Conservation (phyloP, 2,329 filamentous ascomycete genomes). For the Microascus cirrosus region DNA sequence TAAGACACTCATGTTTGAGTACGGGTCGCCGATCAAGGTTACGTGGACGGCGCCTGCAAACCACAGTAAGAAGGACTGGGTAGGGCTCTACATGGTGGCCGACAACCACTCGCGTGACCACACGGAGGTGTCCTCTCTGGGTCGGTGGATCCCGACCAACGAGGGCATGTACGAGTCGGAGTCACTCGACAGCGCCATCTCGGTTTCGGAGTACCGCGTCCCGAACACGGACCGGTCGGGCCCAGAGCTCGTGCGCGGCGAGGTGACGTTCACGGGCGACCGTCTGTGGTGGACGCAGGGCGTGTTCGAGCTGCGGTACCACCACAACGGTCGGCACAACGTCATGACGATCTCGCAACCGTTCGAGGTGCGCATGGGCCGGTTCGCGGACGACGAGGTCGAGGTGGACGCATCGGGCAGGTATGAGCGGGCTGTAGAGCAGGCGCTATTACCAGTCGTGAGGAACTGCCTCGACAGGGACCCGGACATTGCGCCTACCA, state of each 20-base stretch:
- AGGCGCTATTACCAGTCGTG: slow-evolving; percentile 68
- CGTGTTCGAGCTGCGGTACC: slow-evolving; percentile 93
- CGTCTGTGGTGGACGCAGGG: slow-evolving; percentile 97
- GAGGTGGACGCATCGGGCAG: slow-evolving; percentile 39
- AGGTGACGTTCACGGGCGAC: slow-evolving; percentile 81
- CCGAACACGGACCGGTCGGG: slow-evolving; percentile 32
- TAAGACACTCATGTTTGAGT: slow-evolving; percentile 72
- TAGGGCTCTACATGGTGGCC: slow-evolving; percentile 90
- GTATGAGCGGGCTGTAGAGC: slow-evolving; percentile 61
- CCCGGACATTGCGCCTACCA: slow-evolving; percentile 77
- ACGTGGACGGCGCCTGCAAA: slow-evolving; percentile 82
- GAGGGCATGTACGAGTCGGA: slow-evolving; percentile 64
- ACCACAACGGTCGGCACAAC: slow-evolving; percentile 84
- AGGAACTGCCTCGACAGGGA: slow-evolving; percentile 90
- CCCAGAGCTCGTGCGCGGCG: slow-evolving; percentile 59
- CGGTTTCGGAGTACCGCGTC: slow-evolving; percentile 54
- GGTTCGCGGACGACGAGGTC: slow-evolving; percentile 67
- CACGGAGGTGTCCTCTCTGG: slow-evolving; percentile 75
- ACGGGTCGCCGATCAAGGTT: slow-evolving; percentile 80
- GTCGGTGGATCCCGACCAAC: slow-evolving; percentile 80
- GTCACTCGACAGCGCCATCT: slow-evolving; percentile 64
- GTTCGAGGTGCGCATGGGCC: slow-evolving; percentile 78
- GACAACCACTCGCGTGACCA: slow-evolving; percentile 81
- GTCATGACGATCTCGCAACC: slow-evolving; percentile 91
- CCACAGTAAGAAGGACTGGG: slow-evolving; percentile 88